A percentile compares a stretch with the other conserved stretches of the same genome.
These are phyloP conservation scores for Syzygium malaccense DNA, from an alignment of 441 rosid genomes.

Conservation along the genomic window DNA sequence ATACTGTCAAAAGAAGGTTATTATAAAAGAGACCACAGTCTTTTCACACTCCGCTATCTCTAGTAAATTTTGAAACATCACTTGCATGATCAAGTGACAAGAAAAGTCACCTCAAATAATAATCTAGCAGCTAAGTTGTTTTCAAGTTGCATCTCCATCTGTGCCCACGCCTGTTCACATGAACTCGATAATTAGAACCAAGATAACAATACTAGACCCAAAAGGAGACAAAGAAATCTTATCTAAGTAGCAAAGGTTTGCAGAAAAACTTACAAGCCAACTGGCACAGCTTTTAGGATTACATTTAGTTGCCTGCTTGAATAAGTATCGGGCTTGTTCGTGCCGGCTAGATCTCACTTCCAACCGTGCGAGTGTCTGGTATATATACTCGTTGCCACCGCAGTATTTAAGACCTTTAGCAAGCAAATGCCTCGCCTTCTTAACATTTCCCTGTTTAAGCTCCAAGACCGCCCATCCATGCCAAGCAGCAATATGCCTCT, in stretches of 20 bases:
- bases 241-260: neutral
- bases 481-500: conserved; percentile 89
- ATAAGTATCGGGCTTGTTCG: conserved; percentile 74
- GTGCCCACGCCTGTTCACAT: conserved; percentile 83
- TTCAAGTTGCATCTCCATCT: conserved; percentile 81
- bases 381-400: conserved; percentile 85
- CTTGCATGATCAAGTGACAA: neutral
- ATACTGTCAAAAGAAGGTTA: neutral
- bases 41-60: neutral
- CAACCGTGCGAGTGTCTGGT: conserved; percentile 79
- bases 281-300: conserved; percentile 94
- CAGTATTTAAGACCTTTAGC: conserved; percentile 79
- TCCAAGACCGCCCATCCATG: conserved; percentile 98
- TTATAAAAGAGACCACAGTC: neutral
- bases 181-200: conserved; percentile 6
- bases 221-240: neutral
- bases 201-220: neutral
- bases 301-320: conserved; percentile 76
- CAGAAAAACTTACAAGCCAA: conserved; percentile 81
- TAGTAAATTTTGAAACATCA: neutral
- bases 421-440: conserved; percentile 88
- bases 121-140: conserved; percentile 62
- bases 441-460: conserved; percentile 81
- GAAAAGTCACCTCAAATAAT: conserved; percentile 67
- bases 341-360: conserved; percentile 74